Evolutionary conservation across 2,329 filamentous ascomycete species (phyloP), one percentile per base, ranked within the genome.

Genomic region (Magnaporthales sp.): DNA sequence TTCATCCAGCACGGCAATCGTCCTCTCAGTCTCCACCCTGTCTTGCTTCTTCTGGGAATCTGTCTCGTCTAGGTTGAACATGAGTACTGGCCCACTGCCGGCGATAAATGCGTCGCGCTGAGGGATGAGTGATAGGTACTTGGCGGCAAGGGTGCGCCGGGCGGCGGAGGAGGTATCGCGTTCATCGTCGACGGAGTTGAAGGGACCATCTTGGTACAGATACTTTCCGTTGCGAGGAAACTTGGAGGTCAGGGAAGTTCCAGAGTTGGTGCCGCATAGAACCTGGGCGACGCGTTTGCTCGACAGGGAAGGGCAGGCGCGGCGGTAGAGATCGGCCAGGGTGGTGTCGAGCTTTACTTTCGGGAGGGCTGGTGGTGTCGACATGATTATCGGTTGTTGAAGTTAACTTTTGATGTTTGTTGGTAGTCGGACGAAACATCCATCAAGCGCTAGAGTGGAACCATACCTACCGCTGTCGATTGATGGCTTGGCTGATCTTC

Each of bases 41-140:
- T 75, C 75, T 65, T 75, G 73, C 0, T 70, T 69, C n/a, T 69
- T 67, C 24, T 70, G 69, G 13, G 70, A 66, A 1, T 69, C 61
- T 0, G 70, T 67, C n/a, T 69, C 67, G 32, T 71, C 69, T 30
- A 73, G 67, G 64, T 75, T 70, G 69, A 77, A 77, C 67, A 78
- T 68, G 4, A 78, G 67, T 0, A 71, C 72, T 0, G 73, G 68
- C 0, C 72, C 69, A 7, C 27, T 38, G 31, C 72, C 72, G 10
- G 70, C 64, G 62, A 77, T 74, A 68, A 78, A 78, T 51, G 75
- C 73, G 32, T 77, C 75, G n/a, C 74, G 73, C 67, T 78, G 76
- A 5, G 73, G 70, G n/a, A 78, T 71, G 6, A 77, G 69, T 7
- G 73, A 75, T 30, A 78, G 73, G 31, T 78, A 75, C 68, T 77